phyloP scores from a whole-genome alignment of 441 rosid species.

The Caryocar brasiliense region DNA sequence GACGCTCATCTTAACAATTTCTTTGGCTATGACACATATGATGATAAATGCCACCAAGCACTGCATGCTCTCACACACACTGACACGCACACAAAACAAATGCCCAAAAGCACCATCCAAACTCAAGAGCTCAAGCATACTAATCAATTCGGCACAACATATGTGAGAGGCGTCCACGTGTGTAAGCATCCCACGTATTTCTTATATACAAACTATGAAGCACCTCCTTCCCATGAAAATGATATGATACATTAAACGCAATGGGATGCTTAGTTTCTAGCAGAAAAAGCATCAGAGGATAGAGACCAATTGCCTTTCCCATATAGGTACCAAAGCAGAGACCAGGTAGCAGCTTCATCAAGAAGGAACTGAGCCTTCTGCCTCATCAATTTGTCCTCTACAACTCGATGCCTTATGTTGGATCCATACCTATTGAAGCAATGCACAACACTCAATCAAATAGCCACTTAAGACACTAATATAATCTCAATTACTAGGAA shows the following conservation, averaged over 20 bases:
- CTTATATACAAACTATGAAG: too few relatives aligned
- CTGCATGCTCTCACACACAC: too few relatives aligned
- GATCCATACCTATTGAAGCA: conserved; percentile 57
- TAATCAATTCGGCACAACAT: too few relatives aligned
- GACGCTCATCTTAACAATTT: too few relatives aligned
- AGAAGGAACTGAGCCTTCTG: conserved; percentile 89
- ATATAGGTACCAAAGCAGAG: conserved; percentile 87
- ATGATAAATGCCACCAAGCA: too few relatives aligned
- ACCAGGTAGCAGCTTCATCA: conserved; percentile 98
- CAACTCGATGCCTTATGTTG: conserved; percentile 54
- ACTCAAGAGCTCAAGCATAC: background rate
- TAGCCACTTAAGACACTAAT: background rate
- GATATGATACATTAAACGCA: too few relatives aligned
- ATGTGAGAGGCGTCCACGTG: too few relatives aligned
- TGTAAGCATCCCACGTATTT: too few relatives aligned
- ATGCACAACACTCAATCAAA: conserved; percentile 3
- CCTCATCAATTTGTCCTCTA: conserved; percentile 91
- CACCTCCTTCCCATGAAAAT: too few relatives aligned
- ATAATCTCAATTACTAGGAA: background rate
- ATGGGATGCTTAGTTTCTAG: too few relatives aligned
- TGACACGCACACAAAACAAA: too few relatives aligned
- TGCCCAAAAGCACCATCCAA: background rate
- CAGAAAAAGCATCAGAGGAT: conserved; percentile 8
- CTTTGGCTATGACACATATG: too few relatives aligned
- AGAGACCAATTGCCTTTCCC: conserved; percentile 75